These are phyloP conservation scores for Candida methanosorbosa DNA, from an alignment of 805 yeast species.

Conservation along the genomic window DNA sequence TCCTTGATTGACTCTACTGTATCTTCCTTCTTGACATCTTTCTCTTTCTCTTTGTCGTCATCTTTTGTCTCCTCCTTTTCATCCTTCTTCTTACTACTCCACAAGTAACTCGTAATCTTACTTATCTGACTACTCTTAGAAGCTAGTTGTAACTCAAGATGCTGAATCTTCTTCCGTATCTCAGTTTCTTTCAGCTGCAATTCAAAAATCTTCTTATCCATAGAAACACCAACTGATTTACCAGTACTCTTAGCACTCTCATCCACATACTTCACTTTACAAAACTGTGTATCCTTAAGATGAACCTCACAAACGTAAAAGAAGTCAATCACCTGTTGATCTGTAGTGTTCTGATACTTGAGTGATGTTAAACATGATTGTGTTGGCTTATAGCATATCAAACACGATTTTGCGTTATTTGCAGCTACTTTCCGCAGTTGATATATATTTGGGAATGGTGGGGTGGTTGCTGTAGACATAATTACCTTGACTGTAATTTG, in stretches of 20 bases:
- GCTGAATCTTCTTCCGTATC: constrained; percentile 24
- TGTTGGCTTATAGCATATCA: constrained; percentile 42
- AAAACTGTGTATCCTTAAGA: constrained; percentile 36
- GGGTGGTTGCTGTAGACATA: too few relatives aligned
- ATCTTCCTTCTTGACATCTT: neutral
- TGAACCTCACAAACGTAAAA: constrained; percentile 44
- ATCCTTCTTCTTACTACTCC: constrained; percentile 9
- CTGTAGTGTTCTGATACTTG: constrained; percentile 22
- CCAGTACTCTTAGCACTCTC: constrained; percentile 13
- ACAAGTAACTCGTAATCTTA: constrained; percentile 16
- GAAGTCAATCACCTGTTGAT: constrained; percentile 38
- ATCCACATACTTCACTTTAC: constrained; percentile 27
- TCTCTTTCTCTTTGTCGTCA: constrained; percentile 2
- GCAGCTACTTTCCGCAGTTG: constrained; percentile 32
- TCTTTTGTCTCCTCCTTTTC: constrained; percentile 4
- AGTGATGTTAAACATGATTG: constrained; percentile 33
- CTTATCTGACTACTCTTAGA: constrained; percentile 16
- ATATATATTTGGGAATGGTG: constrained; percentile 27
- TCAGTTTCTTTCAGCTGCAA: constrained; percentile 15
- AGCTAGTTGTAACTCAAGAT: constrained; percentile 22
- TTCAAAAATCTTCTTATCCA: constrained; percentile 12
- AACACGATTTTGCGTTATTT: constrained; percentile 35
- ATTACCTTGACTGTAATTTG: too few relatives aligned
- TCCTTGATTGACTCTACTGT: constrained; percentile 3
- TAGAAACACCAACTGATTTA: constrained; percentile 11